These are phyloP conservation scores for Trichoderma atrobrunneum DNA, from an alignment of 2,329 filamentous ascomycete species.

Conservation along the genomic window DNA sequence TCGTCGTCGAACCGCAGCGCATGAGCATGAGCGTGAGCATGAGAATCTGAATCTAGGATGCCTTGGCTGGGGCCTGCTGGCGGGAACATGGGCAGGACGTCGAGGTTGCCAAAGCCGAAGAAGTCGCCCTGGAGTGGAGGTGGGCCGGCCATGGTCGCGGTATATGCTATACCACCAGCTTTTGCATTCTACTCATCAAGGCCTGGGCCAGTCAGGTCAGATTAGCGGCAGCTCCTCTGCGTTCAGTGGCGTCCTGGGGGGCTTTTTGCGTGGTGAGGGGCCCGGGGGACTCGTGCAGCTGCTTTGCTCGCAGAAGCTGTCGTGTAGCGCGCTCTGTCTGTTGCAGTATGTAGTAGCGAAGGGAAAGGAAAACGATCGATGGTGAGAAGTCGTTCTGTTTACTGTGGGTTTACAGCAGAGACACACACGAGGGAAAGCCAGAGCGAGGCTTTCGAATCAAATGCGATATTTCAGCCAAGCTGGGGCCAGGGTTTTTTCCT, in stretches of 20 bases:
- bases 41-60: slow-evolving; percentile 18
- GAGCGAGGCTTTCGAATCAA: background rate
- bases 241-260: slow-evolving; percentile 14
- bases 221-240: slow-evolving; percentile 12
- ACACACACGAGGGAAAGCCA: background rate
- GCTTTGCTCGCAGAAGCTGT: background rate
- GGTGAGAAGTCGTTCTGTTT: background rate
- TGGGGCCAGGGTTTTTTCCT: background rate
- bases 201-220: slow-evolving; percentile 20
- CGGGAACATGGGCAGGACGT: slow-evolving; percentile 28
- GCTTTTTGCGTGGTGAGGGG: background rate
- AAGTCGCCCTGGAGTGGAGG: slow-evolving; percentile 36
- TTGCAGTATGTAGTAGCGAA: background rate
- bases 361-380: background rate
- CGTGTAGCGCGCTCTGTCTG: background rate
- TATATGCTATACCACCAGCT: slow-evolving; percentile 13
- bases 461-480: slow-evolving; percentile 9
- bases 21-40: background rate
- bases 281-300: background rate
- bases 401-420: background rate
- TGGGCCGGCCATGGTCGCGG: slow-evolving; percentile 36
- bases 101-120: slow-evolving; percentile 36
- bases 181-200: slow-evolving; percentile 29
- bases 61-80: slow-evolving; percentile 30
- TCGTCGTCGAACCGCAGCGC: background rate